phyloP scores from a whole-genome alignment of 257 asterid species.

The Craterostigma plantagineum region DNA sequence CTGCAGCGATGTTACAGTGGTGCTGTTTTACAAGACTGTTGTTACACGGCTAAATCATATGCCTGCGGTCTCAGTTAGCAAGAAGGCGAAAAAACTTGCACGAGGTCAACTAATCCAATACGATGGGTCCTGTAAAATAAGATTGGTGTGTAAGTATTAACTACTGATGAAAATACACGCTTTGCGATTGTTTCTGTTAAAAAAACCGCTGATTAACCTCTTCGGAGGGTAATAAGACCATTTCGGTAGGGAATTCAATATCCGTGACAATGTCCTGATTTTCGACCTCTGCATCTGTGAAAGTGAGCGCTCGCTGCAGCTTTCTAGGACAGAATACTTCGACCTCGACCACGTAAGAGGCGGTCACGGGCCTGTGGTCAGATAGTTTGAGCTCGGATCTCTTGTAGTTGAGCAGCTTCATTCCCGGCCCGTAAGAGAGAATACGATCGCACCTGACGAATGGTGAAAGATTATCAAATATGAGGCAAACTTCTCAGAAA shows the following conservation, averaged over 20 bases:
- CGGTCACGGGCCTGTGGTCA: slow-evolving; percentile 90
- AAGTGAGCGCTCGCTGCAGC: slow-evolving; percentile 78
- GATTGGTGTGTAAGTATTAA: no score
- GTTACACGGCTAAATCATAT: no score
- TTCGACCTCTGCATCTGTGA: slow-evolving; percentile 82
- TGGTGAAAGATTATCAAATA: no score
- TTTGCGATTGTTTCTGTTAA: no score
- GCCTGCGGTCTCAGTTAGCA: no score
- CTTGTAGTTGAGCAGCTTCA: slow-evolving; percentile 44
- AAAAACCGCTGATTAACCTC: no score
- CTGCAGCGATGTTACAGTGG: no score
- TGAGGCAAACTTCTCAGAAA: no score
- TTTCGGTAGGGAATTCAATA: slow-evolving; percentile 12
- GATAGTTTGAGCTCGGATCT: slow-evolving; percentile 63
- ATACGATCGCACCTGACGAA: slow-evolving; percentile 83
- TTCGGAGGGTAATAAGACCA: slow-evolving; percentile 14
- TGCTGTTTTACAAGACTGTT: no score
- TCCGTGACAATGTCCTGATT: slow-evolving; percentile 31
- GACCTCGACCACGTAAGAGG: slow-evolving; percentile 57
- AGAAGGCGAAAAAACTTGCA: no score
- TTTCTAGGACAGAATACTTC: slow-evolving; percentile 75
- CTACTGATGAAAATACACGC: no score
- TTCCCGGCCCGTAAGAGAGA: slow-evolving; percentile 69
- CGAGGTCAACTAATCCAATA: slow-evolving; percentile 20
- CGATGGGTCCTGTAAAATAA: slow-evolving; percentile 28